Conservation (phyloP, 2,329 filamentous ascomycete genomes). For the Cytospora piceae region DNA sequence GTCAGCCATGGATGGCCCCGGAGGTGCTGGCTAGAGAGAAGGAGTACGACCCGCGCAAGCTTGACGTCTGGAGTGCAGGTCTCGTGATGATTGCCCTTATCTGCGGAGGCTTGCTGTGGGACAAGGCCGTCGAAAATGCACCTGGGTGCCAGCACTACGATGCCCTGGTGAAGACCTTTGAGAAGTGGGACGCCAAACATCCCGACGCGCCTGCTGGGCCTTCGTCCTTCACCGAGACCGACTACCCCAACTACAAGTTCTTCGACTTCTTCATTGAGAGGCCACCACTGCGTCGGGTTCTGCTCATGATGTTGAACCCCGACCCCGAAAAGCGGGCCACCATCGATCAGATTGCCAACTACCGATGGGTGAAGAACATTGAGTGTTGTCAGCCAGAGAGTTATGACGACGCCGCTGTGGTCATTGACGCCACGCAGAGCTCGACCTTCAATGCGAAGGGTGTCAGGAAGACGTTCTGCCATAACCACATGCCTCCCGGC, state of each 20-base stretch:
- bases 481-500: constrained; percentile 59
- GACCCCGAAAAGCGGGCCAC: constrained; percentile 71
- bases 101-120: constrained; percentile 75
- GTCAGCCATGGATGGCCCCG: constrained; percentile 83
- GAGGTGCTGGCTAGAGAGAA: constrained; percentile 74
- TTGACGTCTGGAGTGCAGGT: constrained; percentile 86
- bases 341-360: constrained; percentile 69
- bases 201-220: constrained; percentile 39
- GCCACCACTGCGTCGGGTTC: constrained; percentile 68
- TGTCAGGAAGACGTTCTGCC: constrained; percentile 59
- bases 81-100: constrained; percentile 81
- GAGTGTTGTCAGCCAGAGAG: constrained; percentile 79
- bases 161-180: constrained; percentile 68
- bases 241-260: constrained; percentile 67
- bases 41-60: constrained; percentile 71
- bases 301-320: constrained; percentile 84
- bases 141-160: constrained; percentile 62
- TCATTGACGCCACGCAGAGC: constrained; percentile 66
- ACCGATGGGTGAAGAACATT: constrained; percentile 73
- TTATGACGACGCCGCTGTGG: constrained; percentile 64
- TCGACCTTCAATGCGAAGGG: constrained; percentile 47
- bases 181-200: constrained; percentile 65
- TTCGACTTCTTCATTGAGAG: constrained; percentile 70
- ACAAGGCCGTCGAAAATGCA: constrained; percentile 58
- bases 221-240: constrained; percentile 54